Percentiles rank a stretch among this genome's conserved stretches.
Evolutionary conservation across 2,329 filamentous ascomycete species (phyloP).

Genomic region (Chaetomiaceae sp.): DNA sequence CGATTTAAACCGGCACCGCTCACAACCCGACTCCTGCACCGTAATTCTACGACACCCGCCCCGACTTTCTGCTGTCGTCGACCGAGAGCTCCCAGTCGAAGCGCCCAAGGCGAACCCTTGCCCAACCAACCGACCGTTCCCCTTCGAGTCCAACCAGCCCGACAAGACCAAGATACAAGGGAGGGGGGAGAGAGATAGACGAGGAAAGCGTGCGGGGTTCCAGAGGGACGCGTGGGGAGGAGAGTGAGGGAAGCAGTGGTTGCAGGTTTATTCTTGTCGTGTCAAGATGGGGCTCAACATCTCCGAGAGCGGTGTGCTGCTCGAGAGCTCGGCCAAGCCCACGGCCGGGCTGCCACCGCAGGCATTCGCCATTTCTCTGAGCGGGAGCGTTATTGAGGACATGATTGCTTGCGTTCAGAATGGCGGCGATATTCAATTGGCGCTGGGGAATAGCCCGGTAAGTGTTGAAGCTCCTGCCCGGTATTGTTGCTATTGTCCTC

Average conservation of each 20-base stretch:
- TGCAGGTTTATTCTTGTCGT: background rate
- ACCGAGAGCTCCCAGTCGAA: background rate
- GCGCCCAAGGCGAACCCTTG: background rate
- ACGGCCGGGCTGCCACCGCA: slow-evolving; percentile 45
- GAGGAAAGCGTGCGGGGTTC: background rate
- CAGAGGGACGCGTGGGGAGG: slow-evolving; percentile 13
- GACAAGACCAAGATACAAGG: background rate
- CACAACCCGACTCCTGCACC: too few species aligned
- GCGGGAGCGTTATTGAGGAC: slow-evolving; percentile 54
- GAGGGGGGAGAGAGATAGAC: background rate
- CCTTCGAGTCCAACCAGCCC: background rate
- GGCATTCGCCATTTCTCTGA: slow-evolving; percentile 55
- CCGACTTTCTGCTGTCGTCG: background rate
- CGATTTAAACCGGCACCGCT: too few species aligned
- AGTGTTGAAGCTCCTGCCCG: slow-evolving; percentile 23
- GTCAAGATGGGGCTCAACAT: slow-evolving; percentile 44
- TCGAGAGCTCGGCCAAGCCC: slow-evolving; percentile 47
- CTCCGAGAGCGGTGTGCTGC: slow-evolving; percentile 52
- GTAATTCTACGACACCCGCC: too few species aligned
- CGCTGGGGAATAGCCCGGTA: slow-evolving; percentile 56
- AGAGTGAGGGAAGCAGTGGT: slow-evolving; percentile 13
- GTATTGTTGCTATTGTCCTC: slow-evolving; percentile 9
- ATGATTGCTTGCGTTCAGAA: slow-evolving; percentile 57
- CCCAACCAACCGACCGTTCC: background rate
- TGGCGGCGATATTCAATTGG: slow-evolving; percentile 53